Conservation (phyloP, 129 eudicot genomes). For the Saussurea involucrata region DNA sequence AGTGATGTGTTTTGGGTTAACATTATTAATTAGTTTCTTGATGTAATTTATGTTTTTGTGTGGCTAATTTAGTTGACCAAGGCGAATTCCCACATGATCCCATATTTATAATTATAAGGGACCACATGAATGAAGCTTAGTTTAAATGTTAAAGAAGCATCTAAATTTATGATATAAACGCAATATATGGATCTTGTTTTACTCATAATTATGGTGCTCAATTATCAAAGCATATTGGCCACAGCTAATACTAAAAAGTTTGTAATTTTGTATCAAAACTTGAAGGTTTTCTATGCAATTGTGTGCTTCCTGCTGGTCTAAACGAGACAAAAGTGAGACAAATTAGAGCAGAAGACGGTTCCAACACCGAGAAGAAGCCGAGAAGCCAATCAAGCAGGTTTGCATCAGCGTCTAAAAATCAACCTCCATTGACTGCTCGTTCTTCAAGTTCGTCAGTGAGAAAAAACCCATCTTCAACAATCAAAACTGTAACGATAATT, state of each 20-base stretch:
- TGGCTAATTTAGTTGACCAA: constrained; percentile 25
- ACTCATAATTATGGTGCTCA: constrained; percentile 18
- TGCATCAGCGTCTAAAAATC: constrained; percentile 41
- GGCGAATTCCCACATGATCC: constrained; percentile 36
- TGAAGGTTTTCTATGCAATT: constrained; percentile 79
- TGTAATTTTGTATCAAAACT: constrained; percentile 6
- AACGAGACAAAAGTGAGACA: constrained; percentile 70
- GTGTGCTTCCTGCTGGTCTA: constrained; percentile 82
- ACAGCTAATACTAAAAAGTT: background rate
- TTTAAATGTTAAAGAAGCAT: constrained; percentile 22
- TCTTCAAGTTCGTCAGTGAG: constrained; percentile 40
- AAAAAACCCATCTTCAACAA: constrained; percentile 8
- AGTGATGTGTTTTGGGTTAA: background rate
- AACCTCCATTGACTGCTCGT: constrained; percentile 26
- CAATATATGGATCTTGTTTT: constrained; percentile 32
- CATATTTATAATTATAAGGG: constrained; percentile 23
- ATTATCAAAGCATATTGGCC: constrained; percentile 16
- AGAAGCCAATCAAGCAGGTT: constrained; percentile 74
- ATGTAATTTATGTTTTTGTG: constrained; percentile 7
- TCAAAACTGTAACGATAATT: constrained; percentile 18
- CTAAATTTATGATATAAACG: constrained; percentile 20
- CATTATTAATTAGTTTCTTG: constrained; percentile 23
- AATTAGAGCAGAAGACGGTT: constrained; percentile 49
- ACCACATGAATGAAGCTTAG: constrained; percentile 26
- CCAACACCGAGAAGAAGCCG: constrained; percentile 50